phyloP scores from a whole-genome alignment of 768 basidiomycete genomes.

The Gautieria morchelliformis region DNA sequence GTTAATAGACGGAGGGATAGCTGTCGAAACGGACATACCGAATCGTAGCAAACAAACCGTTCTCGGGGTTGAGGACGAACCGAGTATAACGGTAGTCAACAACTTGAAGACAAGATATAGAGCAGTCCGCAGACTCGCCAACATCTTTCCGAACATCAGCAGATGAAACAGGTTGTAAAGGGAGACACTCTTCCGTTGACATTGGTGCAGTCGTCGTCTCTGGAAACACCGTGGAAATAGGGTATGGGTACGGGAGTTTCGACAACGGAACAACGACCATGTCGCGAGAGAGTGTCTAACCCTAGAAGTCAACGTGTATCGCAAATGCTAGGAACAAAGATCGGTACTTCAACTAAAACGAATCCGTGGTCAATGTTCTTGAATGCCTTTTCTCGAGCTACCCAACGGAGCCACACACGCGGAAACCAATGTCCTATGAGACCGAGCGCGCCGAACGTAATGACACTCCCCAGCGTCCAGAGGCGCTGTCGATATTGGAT shows the following conservation, averaged over 20 bases:
- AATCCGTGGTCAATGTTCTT: conserved; percentile 59
- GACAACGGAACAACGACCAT: conserved; percentile 68
- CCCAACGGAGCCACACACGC: conserved; percentile 81
- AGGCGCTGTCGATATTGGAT: conserved; percentile 48
- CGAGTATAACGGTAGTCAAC: conserved; percentile 91
- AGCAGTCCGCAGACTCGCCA: conserved; percentile 20
- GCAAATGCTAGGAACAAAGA: neutral
- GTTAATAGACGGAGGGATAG: neutral
- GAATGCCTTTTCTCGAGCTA: conserved; percentile 77
- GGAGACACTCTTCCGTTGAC: neutral
- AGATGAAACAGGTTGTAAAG: neutral
- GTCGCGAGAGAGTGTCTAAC: conserved; percentile 75
- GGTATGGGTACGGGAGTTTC: conserved; percentile 64
- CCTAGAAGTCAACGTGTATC: conserved; percentile 16
- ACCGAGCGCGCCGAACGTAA: conserved; percentile 62
- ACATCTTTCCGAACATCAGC: neutral
- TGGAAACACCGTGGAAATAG: conserved; percentile 73
- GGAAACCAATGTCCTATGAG: conserved; percentile 94
- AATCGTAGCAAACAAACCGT: conserved; percentile 73
- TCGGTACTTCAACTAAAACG: conserved; percentile 81
- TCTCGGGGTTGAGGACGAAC: conserved; percentile 78
- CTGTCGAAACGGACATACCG: conserved; percentile 39
- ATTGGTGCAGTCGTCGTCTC: conserved; percentile 9
- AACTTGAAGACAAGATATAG: conserved; percentile 46
- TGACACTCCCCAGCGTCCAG: conserved; percentile 63